These are phyloP conservation scores for Mortierella antarctica DNA, from an alignment of 192 early-diverging fungal genomes.

Conservation along the genomic window DNA sequence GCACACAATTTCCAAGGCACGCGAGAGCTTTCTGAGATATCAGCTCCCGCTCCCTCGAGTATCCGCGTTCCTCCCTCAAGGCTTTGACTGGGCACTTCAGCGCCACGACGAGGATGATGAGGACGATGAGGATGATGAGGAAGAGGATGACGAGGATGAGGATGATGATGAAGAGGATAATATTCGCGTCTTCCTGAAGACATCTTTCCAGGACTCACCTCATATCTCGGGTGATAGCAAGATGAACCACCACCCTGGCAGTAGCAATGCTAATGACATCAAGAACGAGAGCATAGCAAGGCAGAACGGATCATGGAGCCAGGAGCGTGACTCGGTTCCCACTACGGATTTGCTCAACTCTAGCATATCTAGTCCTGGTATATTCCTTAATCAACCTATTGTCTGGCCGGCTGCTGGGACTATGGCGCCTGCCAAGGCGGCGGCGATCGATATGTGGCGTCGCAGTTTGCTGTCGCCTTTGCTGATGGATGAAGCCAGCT, in stretches of 20 bases:
- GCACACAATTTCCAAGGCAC: not conserved
- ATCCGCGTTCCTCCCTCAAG: conserved; percentile 17
- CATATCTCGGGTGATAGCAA: not conserved
- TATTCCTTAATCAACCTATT: not conserved
- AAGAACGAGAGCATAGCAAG: no score
- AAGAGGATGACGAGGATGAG: conserved; percentile 4
- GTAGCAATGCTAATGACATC: no score
- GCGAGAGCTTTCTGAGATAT: conserved; percentile 9
- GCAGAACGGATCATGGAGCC: no score
- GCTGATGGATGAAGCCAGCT: not conserved
- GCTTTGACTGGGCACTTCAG: conserved; percentile 16
- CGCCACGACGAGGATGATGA: not conserved
- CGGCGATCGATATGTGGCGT: conserved; percentile 39
- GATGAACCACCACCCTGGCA: no score
- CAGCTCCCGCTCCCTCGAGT: conserved; percentile 10
- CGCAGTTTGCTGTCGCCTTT: conserved; percentile 25
- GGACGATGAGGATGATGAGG: conserved; percentile 5
- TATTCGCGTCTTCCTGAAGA: conserved; percentile 4
- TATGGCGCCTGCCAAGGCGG: conserved; percentile 36
- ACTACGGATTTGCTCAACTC: no score
- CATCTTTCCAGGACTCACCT: not conserved
- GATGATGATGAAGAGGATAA: conserved; percentile 10
- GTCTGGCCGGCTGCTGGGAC: conserved; percentile 15
- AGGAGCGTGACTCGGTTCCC: no score
- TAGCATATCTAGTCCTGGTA: no score